Evolutionary conservation across 768 basidiomycete genomes (phyloP), one percentile per base, ranked within the genome.

Genomic region (Lactarius sanguifluus): DNA sequence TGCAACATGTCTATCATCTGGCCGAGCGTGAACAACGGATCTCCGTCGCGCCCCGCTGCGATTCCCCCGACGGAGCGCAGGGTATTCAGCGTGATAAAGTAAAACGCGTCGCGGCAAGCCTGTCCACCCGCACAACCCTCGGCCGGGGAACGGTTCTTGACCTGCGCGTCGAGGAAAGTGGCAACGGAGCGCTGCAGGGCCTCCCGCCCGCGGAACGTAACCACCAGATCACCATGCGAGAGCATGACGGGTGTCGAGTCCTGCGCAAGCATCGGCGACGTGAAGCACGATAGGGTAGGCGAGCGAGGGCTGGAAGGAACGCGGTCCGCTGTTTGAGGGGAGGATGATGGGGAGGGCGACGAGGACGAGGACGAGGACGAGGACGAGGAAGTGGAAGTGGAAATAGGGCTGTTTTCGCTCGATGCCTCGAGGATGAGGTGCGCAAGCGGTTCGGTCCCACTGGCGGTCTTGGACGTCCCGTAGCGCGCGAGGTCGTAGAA

Each of bases 401-500:
- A 59, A 28, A 36, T 16, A 52, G 59, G 52, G 18, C 57, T 54
- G 36, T 52, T 34, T 54, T 30, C 47, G 30, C 57, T 62, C 36
- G 65, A 59, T 3, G 18, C 3, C 23, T 64, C 43, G 55, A 69
- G 61, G 52, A 61, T 57, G 47, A 65, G 57, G 56, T 68, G 65
- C 0, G 77, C 73, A 0, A 78, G 75, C 1, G 76, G 66, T 13
- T 76, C 73, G 0, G 85, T 79, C 2, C 90, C 90, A 0, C 77
- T 57, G 71, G 87, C 76, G 67, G 90, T 89, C 74, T 84, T 85
- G 75, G 87, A 87, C 0, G 89, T 87, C 0, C 84, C 88, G 68
- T 91, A 91, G 52, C 90, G 81, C 2, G 86, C 83, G 57, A 92
- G 80, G 69, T 91, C 90, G 73, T 91, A 91, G 71, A 89, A 83